Evolutionary conservation across 768 basidiomycete genomes (phyloP), one percentile per base, ranked within the genome.

Genomic region (Agrocybe chaxingu): DNA sequence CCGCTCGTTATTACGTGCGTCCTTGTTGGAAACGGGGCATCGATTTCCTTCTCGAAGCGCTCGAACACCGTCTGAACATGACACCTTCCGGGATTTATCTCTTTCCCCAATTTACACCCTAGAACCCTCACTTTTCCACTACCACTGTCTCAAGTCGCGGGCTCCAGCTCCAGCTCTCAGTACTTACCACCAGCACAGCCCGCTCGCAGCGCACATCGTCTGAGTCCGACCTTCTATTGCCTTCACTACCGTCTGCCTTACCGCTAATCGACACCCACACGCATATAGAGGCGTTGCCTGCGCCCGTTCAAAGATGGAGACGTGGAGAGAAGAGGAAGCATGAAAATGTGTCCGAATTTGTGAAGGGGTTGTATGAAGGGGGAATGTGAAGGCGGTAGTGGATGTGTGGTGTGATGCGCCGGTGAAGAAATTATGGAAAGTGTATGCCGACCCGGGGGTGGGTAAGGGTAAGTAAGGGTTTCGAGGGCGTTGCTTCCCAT

Each of bases 391-490:
- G 46, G 76, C 81, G 7, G 75, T 92, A 48, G 81, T 92, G 4
- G 91, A 93, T 54, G 91, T 93, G n/a, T 93, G 87, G 85, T 93
- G 90, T 57, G 91, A 92, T 60, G 86, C 85, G 0, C 85, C 89
- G 0, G 80, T 88, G 10, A 70, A 70, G 51, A 68, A 54, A 30
- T 11, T 71, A 7, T 90, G 88, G 88, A 79, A 71, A 57, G 84
- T 84, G 52, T 69, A 87, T 33, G 89, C 89, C 0, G 84, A 89
- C 63, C 80, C 83, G 2, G 85, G 86, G 2, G 32, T 85, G 48
- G 44, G n/a, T 18, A 24, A 24, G 24, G 30, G 12, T 18, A 30
- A 47, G 34, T 91, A 89, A 89, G 77, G 73, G n/a, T 85, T 80
- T 1, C 66, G 87, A 12, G 76, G 80, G 41, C 91, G 92, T 63